phyloP scores from a whole-genome alignment of 2,329 filamentous ascomycete species.

The Fusarium luffae region DNA sequence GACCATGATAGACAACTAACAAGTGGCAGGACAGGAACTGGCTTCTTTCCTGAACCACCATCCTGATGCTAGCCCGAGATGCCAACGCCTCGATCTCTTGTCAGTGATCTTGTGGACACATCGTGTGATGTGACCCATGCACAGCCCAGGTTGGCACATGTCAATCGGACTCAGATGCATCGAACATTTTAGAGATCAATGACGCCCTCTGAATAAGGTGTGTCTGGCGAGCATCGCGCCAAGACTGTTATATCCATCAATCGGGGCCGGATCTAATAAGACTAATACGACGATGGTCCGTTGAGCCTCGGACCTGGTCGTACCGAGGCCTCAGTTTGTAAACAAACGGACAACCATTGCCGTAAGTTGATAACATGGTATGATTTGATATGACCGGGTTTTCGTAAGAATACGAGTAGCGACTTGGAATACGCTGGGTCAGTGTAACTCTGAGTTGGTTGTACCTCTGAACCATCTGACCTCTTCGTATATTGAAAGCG shows the following conservation, averaged over 20 bases:
- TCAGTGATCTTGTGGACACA: slow-evolving; percentile 23
- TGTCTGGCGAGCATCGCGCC: neutral
- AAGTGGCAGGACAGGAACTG: slow-evolving; percentile 16
- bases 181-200: slow-evolving; percentile 4
- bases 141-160: slow-evolving; percentile 20
- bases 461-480: neutral
- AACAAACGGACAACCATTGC: neutral
- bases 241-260: neutral
- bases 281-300: neutral
- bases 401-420: neutral
- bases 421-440: neutral
- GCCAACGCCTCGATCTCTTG: slow-evolving; percentile 19
- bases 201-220: slow-evolving; percentile 9
- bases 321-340: neutral
- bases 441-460: neutral
- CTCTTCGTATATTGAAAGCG: neutral
- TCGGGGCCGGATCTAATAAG: slow-evolving; percentile 1
- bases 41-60: slow-evolving; percentile 11
- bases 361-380: neutral
- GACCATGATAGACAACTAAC: slow-evolving; percentile 15
- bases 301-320: slow-evolving; percentile 3
- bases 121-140: slow-evolving; percentile 25
- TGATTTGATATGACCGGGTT: no score
- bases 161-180: slow-evolving; percentile 13
- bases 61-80: slow-evolving; percentile 17